Base-by-base conservation (phyloP, 2,329 filamentous ascomycete genomes). In the Fusarium avenaceum region DNA sequence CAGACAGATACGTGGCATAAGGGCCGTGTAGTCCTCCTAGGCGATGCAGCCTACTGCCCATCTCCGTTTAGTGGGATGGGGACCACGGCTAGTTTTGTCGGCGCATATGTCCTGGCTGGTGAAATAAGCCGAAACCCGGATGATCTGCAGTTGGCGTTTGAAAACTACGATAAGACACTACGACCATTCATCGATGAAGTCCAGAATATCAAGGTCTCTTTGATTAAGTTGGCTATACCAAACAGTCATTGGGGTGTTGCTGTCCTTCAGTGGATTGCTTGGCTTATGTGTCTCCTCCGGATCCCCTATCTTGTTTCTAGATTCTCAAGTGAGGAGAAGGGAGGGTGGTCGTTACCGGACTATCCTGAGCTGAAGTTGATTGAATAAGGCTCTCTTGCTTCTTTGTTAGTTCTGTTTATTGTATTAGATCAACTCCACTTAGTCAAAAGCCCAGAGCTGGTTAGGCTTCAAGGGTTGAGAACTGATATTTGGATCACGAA, bases 51-150 rank as follows among this genome's bases (percentile, higher is more conserved):
- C 13, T 35, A 68, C 8, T 68, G 65, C 0, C 65, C 65, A 4
- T 69, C 65, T 2, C 60, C 65, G 0, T 69, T 69, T 15, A 69
- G 61, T 7, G 65, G 65, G 1, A 69, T 69, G 65, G 65, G 65
- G 1, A 69, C 65, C 2, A 66, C 50, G 3, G 26, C 63, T 0
- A 47, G 65, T 26, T 66, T 68, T 15, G 57, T 68, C 0, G 65
- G 65, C 6, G 65, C 65, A 17, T 68, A 69, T 6, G 44, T 69
- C 2, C 22, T 69, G 13, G 65, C 65, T 2, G 65, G 65, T 1
- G 65, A 69, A n/a, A 65, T 69, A 19, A 52, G 43, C 6, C 57
- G 52, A 6, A 65, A 50, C 7, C 47, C 65, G 1, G 50, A 62
- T 13, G 30, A 65, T 9, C 20, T 68, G 0, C 6, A 46, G 2